Percentiles rank a stretch among this genome's conserved stretches.
Conservation (phyloP, 1,284 basidiomycete genomes). For the Ceratobasidium sp. region DNA sequence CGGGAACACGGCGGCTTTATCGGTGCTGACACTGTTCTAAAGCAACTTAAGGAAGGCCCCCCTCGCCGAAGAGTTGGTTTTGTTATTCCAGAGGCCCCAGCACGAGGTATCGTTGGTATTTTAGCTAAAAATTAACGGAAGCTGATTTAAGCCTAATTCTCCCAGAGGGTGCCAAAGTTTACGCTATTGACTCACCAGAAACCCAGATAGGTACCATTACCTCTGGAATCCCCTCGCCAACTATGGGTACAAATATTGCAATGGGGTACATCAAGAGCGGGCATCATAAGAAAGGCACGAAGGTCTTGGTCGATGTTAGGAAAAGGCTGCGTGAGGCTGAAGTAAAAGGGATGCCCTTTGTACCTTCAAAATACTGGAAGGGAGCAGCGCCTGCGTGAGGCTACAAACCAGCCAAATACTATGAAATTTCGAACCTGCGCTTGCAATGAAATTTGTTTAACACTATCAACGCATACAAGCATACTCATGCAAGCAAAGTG, state of each 20-base stretch:
- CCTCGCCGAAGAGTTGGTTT: conserved; percentile 86
- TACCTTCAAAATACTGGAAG: conserved; percentile 77
- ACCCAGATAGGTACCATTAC: conserved; percentile 75
- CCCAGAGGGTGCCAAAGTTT: conserved; percentile 85
- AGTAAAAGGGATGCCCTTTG: conserved; percentile 85
- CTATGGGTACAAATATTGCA: conserved; percentile 90
- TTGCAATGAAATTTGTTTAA: background rate
- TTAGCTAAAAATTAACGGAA: background rate
- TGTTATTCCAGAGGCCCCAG: conserved; percentile 86
- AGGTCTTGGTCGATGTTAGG: conserved; percentile 82
- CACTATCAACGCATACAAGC: conserved; percentile 9
- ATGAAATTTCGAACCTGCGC: too few species aligned
- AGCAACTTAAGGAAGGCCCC: conserved; percentile 86
- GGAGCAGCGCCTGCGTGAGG: conserved; percentile 56
- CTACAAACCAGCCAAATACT: background rate
- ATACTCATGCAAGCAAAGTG: background rate
- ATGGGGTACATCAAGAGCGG: conserved; percentile 92
- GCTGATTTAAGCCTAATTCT: conserved; percentile 50
- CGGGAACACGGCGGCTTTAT: conserved; percentile 79
- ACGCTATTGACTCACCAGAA: conserved; percentile 67
- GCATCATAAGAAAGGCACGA: conserved; percentile 91
- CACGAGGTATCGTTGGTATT: conserved; percentile 69
- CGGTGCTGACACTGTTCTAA: conserved; percentile 82
- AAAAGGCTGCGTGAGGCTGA: conserved; percentile 77
- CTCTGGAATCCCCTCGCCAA: conserved; percentile 95